phyloP scores from a whole-genome alignment of 2,329 filamentous ascomycete genomes.

The Saccharata proteae region DNA sequence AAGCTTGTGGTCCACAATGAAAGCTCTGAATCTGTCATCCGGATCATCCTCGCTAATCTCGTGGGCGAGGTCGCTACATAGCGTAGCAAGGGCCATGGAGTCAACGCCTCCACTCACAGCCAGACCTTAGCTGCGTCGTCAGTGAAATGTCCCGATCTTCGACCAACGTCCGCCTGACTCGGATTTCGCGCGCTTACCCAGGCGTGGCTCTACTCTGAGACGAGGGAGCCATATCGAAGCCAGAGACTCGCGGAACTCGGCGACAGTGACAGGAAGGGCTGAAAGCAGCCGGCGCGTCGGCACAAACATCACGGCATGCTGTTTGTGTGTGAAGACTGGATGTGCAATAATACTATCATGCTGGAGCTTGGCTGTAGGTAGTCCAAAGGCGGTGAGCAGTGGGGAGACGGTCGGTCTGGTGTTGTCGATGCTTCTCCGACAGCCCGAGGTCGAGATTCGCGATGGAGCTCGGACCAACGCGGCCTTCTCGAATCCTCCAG shows the following conservation, averaged over 20 bases:
- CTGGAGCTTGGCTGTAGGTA: too few species aligned
- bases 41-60: constrained; percentile 5
- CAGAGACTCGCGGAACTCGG: constrained; percentile 7
- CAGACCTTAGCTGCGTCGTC: constrained; percentile 33
- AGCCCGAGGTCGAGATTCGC: too few species aligned
- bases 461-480: too few species aligned
- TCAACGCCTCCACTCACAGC: constrained; percentile 90
- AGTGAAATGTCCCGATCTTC: neutral
- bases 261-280: constrained; percentile 6
- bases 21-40: constrained; percentile 32
- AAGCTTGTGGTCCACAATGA: constrained; percentile 51
- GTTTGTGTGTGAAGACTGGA: too few species aligned
- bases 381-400: too few species aligned
- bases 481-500: too few species aligned
- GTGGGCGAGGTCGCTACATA: constrained; percentile 11
- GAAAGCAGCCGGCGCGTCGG: constrained; percentile 6
- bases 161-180: neutral
- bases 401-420: too few species aligned
- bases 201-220: constrained; percentile 7
- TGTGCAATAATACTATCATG: too few species aligned
- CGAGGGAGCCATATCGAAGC: constrained; percentile 9
- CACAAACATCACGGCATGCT: constrained; percentile 8
- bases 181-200: constrained; percentile 6
- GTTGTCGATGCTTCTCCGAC: too few species aligned
- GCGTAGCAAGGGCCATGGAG: constrained; percentile 79